Base-by-base conservation (phyloP, 2,329 filamentous ascomycete genomes). In the Talaromyces marneffei region DNA sequence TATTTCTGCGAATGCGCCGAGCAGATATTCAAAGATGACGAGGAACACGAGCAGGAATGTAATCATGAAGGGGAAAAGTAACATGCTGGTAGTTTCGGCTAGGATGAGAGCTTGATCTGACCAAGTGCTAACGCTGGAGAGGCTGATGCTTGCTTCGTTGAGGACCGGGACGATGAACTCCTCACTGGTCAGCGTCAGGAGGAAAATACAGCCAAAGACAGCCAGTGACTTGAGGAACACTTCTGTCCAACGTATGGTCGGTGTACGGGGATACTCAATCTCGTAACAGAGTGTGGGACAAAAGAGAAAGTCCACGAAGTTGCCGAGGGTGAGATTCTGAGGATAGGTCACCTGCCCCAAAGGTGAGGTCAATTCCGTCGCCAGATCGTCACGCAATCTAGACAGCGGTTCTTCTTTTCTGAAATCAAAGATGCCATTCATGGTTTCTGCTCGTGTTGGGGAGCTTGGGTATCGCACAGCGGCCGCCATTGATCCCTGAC, bases 281-380 rank as follows among this genome's bases (percentile, higher is more conserved):
- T 99, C 94, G 77, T 99, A 99, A 81, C 94, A 99, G 20, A 99
- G 84, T 0, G 94, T 99, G 16, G 94, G 94, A 70, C 92, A 97
- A 71, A 94, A 85, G 10, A 97, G 79, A 73, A 88, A 97, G 78
- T 97, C 94, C 61, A 85, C 66, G 72, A 90, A 97, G 77, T 97
- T 97, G 66, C 78, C 69, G 74, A 88, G 82, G 0, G 90, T 94
- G 52, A 99, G 83, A 74, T 97, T 99, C 65, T 86, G 82, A 0
- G 94, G 94, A 73, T 96, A 99, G 0, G 92, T 93, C 65, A 94
- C 86, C 68, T 89, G 89, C 63, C 94, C 94, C 65, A 96, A 85
- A 27, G 93, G 91, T 33, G 92, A 96, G 1, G 90, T 96, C 62
- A 99, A 83, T 77, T 99, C 94, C 55, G 88, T 87, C 8, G 94